phyloP scores from a whole-genome alignment of 2,329 filamentous ascomycete species.

The Ceratocystis smalleyi region DNA sequence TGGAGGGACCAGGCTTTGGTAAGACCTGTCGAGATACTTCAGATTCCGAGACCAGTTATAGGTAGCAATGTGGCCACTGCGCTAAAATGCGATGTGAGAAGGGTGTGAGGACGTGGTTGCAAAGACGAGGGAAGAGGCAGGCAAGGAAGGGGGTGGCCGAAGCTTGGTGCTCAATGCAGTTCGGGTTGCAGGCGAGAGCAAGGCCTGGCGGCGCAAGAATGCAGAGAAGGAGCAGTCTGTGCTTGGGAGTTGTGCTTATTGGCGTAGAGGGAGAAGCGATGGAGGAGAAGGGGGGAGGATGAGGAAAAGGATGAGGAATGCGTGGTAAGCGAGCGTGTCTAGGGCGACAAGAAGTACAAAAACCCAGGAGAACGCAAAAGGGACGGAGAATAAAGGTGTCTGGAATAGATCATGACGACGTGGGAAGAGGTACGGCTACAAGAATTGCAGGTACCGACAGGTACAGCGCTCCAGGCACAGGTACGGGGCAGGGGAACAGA shows the following conservation, averaged over 20 bases:
- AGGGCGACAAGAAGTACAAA: background rate
- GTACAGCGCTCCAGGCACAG: background rate
- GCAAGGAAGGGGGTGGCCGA: background rate
- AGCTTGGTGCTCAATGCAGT: conserved; percentile 1
- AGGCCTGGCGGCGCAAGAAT: background rate
- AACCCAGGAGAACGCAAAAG: background rate
- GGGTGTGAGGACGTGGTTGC: background rate
- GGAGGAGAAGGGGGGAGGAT: background rate
- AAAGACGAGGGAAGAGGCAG: no score
- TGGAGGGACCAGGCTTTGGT: background rate
- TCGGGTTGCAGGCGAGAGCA: background rate
- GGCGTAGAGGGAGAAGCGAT: background rate
- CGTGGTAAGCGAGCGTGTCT: background rate
- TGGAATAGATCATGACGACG: background rate
- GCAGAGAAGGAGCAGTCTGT: background rate
- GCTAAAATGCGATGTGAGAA: background rate
- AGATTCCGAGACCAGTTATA: background rate
- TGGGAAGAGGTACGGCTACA: background rate
- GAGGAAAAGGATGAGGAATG: background rate
- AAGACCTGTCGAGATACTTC: background rate
- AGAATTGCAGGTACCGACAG: background rate
- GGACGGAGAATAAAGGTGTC: no score
- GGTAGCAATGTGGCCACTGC: conserved; percentile 4
- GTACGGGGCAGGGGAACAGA: background rate
- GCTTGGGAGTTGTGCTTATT: background rate